These are phyloP conservation scores for Cylindrotheca fusiformis DNA, from an alignment of 108 stramenopile species.

Conservation along the genomic window DNA sequence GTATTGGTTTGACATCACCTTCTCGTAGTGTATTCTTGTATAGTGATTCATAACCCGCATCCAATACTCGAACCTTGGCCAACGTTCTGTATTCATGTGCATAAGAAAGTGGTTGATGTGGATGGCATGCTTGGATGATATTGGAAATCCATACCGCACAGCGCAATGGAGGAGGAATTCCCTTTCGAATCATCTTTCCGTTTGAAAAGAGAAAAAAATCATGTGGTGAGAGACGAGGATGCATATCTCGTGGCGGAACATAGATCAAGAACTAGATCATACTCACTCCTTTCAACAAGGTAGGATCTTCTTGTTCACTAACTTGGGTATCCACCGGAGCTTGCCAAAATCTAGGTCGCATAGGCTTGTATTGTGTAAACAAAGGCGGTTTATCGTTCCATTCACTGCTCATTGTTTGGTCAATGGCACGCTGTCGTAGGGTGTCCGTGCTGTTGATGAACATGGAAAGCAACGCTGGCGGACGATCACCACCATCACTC, in stretches of 20 bases:
- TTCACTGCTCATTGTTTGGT: conserved; percentile 20
- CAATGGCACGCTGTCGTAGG: conserved; percentile 26
- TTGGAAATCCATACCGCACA: conserved; percentile 86
- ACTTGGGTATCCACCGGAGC: conserved; percentile 11
- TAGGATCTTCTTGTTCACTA: conserved; percentile 29
- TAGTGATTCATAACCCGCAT: conserved; percentile 36
- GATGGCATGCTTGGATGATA: conserved; percentile 53
- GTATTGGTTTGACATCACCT: conserved; percentile 15
- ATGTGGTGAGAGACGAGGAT: background rate
- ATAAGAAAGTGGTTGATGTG: conserved; percentile 41
- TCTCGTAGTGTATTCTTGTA: background rate
- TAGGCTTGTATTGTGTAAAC: conserved; percentile 6
- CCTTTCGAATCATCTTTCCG: conserved; percentile 53
- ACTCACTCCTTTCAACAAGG: conserved; percentile 40
- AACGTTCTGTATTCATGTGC: conserved; percentile 68
- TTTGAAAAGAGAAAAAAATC: background rate
- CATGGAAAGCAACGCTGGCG: conserved; percentile 34
- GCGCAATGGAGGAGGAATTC: conserved; percentile 74
- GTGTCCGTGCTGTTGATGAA: conserved; percentile 46
- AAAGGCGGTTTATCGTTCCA: conserved; percentile 51
- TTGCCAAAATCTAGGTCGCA: conserved; percentile 25
- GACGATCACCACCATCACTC: no score
- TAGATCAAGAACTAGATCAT: background rate
- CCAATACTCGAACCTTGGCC: conserved; percentile 40
- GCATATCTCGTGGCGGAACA: background rate